Base-by-base conservation (phyloP, 345 rosid genomes). In the Salix caprea region DNA sequence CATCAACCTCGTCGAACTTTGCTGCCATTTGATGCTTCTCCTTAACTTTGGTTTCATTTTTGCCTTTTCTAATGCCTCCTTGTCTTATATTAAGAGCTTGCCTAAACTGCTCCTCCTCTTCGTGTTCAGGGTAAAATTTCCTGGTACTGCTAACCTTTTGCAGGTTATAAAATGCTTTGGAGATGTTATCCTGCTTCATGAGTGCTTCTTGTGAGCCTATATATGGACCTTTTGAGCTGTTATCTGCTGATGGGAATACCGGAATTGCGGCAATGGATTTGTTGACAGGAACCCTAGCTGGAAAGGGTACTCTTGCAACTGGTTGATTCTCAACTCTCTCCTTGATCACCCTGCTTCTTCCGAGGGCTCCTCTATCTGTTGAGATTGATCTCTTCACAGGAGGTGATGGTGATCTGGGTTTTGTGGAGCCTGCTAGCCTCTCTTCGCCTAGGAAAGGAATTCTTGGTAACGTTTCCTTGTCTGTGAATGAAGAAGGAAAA, bases 21-120 rank as follows among this genome's bases (percentile, higher is more conserved):
- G 77, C 83, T 11, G 94, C 91, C 1, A 84, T 71, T 78, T 90
- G 92, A 61, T 88, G 85, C 86, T 93, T 95, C 37, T 84, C 76
- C 84, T 86, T 93, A 32, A 79, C 85, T 82, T 90, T 93, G 70
- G 75, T 81, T 77, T 93, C 97, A 24, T 80, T 75, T 84, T 86
- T 91, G 79, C 66, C 81, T 83, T 93, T 96, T 75, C 87, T 86
- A 34, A 88, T 84, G 46, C 93, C 94, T 13, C 93, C 98, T 84
- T 93, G 94, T 75, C 96, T 90, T 79, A 89, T 78, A 74, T 90
- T 89, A 67, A 93, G 90, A 60, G 91, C 91, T 72, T 90, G 93
- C 84, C 86, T 89, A 70, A 89, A 88, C 67, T 88, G 94, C 73
- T 93, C 96, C 73, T 93, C 96, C 60, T 96, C 99, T n/a, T 93